Evolutionary conservation across 2,329 filamentous ascomycete genomes (phyloP).

Genomic region (Cytospora schulzeri): DNA sequence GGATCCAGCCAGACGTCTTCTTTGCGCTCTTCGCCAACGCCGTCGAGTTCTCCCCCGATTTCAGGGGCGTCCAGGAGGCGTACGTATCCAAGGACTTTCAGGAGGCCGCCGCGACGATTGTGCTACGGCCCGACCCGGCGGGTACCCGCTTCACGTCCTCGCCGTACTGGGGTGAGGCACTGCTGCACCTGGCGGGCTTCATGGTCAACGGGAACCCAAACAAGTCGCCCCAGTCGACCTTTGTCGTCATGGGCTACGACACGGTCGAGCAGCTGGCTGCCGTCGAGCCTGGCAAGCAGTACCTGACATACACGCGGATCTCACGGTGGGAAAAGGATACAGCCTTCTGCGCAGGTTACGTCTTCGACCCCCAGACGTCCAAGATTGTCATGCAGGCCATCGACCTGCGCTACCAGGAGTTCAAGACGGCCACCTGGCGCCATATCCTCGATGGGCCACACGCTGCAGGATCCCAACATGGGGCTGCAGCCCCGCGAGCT

Average conservation of each 20-base stretch:
- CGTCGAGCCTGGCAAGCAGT: constrained; percentile 27
- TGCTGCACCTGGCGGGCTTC: constrained; percentile 31
- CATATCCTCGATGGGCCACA: not conserved
- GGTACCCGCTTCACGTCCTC: constrained; percentile 24
- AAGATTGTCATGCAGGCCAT: constrained; percentile 28
- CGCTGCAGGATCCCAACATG: not conserved
- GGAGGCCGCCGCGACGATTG: constrained; percentile 28
- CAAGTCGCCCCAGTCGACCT: constrained; percentile 20
- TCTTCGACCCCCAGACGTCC: constrained; percentile 28
- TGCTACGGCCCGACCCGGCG: constrained; percentile 25
- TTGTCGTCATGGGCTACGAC: constrained; percentile 30
- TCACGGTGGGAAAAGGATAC: constrained; percentile 24
- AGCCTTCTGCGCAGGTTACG: constrained; percentile 29
- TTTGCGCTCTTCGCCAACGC: constrained; percentile 32
- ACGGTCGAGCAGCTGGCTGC: constrained; percentile 27
- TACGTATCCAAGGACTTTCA: constrained; percentile 24
- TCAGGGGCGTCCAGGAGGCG: constrained; percentile 27
- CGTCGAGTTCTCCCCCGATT: constrained; percentile 29
- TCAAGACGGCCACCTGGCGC: not conserved
- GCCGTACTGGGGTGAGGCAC: constrained; percentile 31
- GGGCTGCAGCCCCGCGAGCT: not conserved
- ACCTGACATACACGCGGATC: constrained; percentile 29
- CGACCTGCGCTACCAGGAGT: constrained; percentile 28
- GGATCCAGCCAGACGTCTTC: constrained; percentile 26
- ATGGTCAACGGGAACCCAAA: constrained; percentile 26